A percentile compares a stretch with the other conserved stretches of the same genome.
Conservation (phyloP, 768 basidiomycete species). For the Naganishia randhawae region DNA sequence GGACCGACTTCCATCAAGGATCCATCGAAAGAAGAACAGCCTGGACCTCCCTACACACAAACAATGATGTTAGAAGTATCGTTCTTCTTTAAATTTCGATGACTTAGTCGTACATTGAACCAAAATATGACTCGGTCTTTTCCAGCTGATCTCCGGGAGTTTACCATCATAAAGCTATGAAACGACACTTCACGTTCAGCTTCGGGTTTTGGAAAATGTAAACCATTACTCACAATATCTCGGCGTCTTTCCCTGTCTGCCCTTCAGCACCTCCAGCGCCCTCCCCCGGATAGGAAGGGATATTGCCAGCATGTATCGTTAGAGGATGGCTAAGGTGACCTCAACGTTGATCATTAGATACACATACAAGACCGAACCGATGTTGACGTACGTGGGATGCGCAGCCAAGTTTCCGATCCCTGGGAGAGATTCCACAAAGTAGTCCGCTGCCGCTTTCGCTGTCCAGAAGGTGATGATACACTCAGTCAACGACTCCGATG, state of each 20-base stretch:
- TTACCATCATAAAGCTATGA: slow-evolving; percentile 71
- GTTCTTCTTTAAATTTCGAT: not conserved
- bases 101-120: slow-evolving; percentile 76
- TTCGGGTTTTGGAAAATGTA: not conserved
- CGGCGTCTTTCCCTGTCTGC: slow-evolving; percentile 44
- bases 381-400: slow-evolving; percentile 47
- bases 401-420: slow-evolving; percentile 45
- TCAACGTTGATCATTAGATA: not conserved
- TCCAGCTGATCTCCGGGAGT: slow-evolving; percentile 82
- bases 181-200: not conserved
- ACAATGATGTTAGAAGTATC: not conserved
- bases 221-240: slow-evolving; percentile 45
- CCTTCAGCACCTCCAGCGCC: slow-evolving; percentile 45
- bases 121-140: slow-evolving; percentile 87
- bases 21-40: slow-evolving; percentile 95
- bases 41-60: slow-evolving; percentile 78
- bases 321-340: slow-evolving; percentile 45
- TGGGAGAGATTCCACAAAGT: slow-evolving; percentile 50
- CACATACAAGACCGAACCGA: not conserved
- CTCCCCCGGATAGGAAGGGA: slow-evolving; percentile 49
- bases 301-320: slow-evolving; percentile 45
- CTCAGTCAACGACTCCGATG: no score
- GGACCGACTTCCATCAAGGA: slow-evolving; percentile 98
- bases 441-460: slow-evolving; percentile 42
- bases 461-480: not conserved